Base-by-base conservation (phyloP, 2,329 filamentous ascomycete genomes). In the Colletotrichum gigasporum region DNA sequence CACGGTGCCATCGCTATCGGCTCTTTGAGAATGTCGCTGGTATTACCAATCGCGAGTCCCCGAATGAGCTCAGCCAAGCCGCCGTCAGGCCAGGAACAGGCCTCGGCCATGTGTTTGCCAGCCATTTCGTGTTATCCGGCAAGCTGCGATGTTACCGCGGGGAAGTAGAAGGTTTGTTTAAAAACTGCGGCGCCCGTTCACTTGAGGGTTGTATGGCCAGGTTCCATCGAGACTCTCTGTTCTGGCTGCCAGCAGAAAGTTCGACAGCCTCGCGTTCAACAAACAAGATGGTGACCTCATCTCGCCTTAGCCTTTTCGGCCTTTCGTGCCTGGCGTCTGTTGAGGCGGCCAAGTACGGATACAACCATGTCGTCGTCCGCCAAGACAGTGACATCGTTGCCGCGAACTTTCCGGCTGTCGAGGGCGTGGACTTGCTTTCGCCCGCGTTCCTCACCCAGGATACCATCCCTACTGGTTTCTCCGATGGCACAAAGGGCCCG, bases 401-500 rank as follows among this genome's bases (percentile, higher is more conserved):
- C 0, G 54, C 63, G 12, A 63, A 53, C 34, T 67, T 67, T 20
- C 35, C 52, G 11, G 63, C 59, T 12, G 35, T 67, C 4, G 54
- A 67, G n/a, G 56, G 56, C 14, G 41, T 74, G 1, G 45, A 74
- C 2, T 53, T 75, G 2, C 51, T 67, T 16, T 74, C 72, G 0
- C 73, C 73, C 0, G 67, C 73, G 2, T 75, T 75, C 24, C 42
- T 48, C 3, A 55, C 67, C 8, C 63, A 66, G 0, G 61, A 71
- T 14, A 69, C 70, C 2, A 56, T 75, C 4, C 70, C 73, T 0
- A 59, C 44, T 2, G 66, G 66, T 1, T 75, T 73, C n/a, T 45
- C 65, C 1, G 70, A 74, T 20, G 73, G 73, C 16, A 75, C 72
- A 0, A 67, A 66, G 14, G 73, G 73, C 2, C 73, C 73, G 5